These are phyloP conservation scores for Hirschfeldia incana DNA, from an alignment of 345 rosid genomes.

Conservation along the genomic window DNA sequence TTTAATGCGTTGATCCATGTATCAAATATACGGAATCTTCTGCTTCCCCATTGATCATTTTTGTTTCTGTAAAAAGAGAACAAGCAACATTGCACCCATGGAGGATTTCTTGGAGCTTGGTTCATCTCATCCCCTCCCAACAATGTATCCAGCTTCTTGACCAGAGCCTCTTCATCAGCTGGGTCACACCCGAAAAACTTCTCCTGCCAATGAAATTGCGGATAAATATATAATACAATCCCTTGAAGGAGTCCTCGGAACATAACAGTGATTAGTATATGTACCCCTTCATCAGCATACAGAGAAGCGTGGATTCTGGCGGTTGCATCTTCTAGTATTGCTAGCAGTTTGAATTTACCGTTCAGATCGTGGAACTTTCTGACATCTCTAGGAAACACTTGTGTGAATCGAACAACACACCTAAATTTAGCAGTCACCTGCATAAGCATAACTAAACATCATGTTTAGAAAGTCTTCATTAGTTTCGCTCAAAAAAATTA, in stretches of 20 bases:
- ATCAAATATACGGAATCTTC: constrained; percentile 33
- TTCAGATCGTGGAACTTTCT: constrained; percentile 11
- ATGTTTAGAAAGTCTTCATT: neutral
- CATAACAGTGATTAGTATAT: neutral
- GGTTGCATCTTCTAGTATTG: constrained; percentile 33
- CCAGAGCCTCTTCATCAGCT: constrained; percentile 22
- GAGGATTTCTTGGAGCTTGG: constrained; percentile 27
- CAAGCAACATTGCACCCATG: constrained; percentile 41
- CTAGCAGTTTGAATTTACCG: constrained; percentile 12
- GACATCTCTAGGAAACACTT: constrained; percentile 22
- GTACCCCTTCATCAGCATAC: constrained; percentile 37
- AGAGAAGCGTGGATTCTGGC: constrained; percentile 34
- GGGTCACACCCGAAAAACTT: constrained; percentile 30
- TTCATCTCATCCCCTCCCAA: constrained; percentile 15
- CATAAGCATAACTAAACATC: constrained; percentile 14
- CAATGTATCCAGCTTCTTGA: constrained; percentile 19
- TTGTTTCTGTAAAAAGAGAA: constrained; percentile 32
- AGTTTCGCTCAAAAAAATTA: neutral
- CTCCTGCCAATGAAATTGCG: constrained; percentile 15
- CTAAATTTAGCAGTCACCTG: constrained; percentile 38
- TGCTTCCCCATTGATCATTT: constrained; percentile 36
- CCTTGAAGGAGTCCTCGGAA: neutral
- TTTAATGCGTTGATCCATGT: constrained; percentile 27
- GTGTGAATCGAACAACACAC: constrained; percentile 36
- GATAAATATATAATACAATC: neutral